Base-by-base conservation (phyloP, 805 yeast species). In the Candida taoyuanica region DNA sequence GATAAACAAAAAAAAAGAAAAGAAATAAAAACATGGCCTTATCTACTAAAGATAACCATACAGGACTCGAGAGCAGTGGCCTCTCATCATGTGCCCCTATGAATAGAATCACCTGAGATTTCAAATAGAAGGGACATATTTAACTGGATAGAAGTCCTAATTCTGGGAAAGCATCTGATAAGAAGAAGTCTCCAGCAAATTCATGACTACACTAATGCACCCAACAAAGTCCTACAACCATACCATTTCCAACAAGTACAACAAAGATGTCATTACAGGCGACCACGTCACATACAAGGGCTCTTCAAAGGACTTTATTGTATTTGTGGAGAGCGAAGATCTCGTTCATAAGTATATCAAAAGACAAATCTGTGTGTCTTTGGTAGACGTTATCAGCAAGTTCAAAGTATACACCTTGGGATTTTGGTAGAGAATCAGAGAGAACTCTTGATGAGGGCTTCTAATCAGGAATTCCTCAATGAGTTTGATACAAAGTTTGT, bases 381-480 rank as follows among this genome's bases (percentile, higher is more conserved):
- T 81, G 39, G 64, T 74, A 14, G 78, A 74, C 31, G 71, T 81
- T 5, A 76, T 83, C 2, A 78, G 80, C 0, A 65, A 71, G 5
- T 83, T 73, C 64, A 73, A 80, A 52, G 68, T 86, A 11, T 86
- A 70, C 55, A 68, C 73, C 17, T 73, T 75, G 40, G 70, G n/a
- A 71, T 43, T 65, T 65, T 17, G 82, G 85, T 34, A 63, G 62
- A 25, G 95, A 94, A 25, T 64, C 76, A 5, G 83, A 76, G 49
- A 95, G 95, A 38, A 68, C 70, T 6, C 56, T 83, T 19, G 85
- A 81, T 36, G 78, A 74, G 50, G 94, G n/a, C 89, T 3, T 80
- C 89, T 6, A 71, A 74, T 38, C 63, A 67, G 15, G 81, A 78
- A 11, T 8, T 21, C 9, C 9, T 21, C 9, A 21, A 21, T 21